Base-by-base conservation (phyloP, 768 basidiomycete species). In the Clitopilus hobsonii region DNA sequence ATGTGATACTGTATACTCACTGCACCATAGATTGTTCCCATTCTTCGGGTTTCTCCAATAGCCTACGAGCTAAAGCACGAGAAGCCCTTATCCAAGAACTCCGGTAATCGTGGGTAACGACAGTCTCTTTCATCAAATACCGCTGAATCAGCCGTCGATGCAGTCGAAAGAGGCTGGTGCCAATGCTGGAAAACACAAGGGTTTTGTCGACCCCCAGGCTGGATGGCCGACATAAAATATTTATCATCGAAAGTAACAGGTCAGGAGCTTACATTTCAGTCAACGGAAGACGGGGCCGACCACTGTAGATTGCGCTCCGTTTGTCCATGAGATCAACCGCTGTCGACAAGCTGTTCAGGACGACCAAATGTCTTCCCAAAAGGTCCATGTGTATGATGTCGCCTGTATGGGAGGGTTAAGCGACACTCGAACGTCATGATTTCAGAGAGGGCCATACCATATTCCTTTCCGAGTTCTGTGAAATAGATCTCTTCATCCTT, bases 381-480 rank as follows among this genome's bases (percentile, higher is more conserved):
- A 71, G 28, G 16, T 58, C 28, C 24, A 65, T 29, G 14, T 58
- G 53, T 50, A 66, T 59, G 8, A 69, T 62, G 52, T 63, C 65
- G 27, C 67, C 67, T 67, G 49, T 30, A 30, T 26, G 38, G 32
- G 23, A 20, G 36, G 41, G 18, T 47, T 14, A 36, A 55, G 24
- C 48, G 24, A 24, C 18, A 13, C 30, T 38, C 36, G 16, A 36
- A 32, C 50, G 10, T 23, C 6, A 16, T 54, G 16, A 23, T 2
- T 23, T 45, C 22, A 41, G 10, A 38, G 13, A 47, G 32, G 8
- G 6, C 54, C 61, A 11, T 7, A 69, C 74, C 74, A 54, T 74
- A 72, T 49, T 51, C 60, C 58, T 70, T 68, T 1, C 69, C 63
- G 64, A 68, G 67, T 25, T 66, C 53, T 49, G 68, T 63, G 52